Percentiles rank a stretch among this genome's conserved stretches.
Evolutionary conservation across 768 basidiomycete genomes (phyloP).

Genomic region (Lyophyllum atratum): DNA sequence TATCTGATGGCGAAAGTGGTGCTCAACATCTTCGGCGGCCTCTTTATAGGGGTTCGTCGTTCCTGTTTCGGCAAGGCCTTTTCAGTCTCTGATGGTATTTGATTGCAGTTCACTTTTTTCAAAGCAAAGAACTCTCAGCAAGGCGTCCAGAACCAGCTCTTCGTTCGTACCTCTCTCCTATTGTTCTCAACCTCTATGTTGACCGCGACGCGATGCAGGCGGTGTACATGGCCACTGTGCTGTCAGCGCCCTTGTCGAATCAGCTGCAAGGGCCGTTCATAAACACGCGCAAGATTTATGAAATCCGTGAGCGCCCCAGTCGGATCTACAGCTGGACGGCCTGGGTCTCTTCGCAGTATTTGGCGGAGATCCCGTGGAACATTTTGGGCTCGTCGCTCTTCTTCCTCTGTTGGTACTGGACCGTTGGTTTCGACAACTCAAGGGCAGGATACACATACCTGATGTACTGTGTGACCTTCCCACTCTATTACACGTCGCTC

Average conservation of each 20-base stretch:
- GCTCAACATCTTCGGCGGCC: conserved; percentile 53
- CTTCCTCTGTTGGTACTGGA: conserved; percentile 77
- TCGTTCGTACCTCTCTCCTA: conserved; percentile 40
- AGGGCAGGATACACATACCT: conserved; percentile 64
- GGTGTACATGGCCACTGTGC: conserved; percentile 58
- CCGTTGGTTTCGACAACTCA: conserved; percentile 56
- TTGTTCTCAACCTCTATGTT: neutral
- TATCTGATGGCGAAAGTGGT: conserved; percentile 62
- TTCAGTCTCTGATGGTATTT: conserved; percentile 6
- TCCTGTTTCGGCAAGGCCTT: conserved; percentile 12
- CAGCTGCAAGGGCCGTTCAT: conserved; percentile 69
- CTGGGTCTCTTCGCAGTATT: conserved; percentile 53
- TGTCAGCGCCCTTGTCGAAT: conserved; percentile 54
- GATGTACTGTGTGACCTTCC: conserved; percentile 55
- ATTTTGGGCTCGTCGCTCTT: conserved; percentile 59
- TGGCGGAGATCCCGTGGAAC: conserved; percentile 67
- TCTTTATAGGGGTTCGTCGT: conserved; percentile 50
- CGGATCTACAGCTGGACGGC: conserved; percentile 69
- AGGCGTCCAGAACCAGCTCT: conserved; percentile 66
- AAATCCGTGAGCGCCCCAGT: conserved; percentile 67
- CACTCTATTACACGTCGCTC: conserved; percentile 65
- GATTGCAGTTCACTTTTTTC: conserved; percentile 58
- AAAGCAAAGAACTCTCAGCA: conserved; percentile 53
- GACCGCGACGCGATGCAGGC: conserved; percentile 32
- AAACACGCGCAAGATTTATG: conserved; percentile 61